Conservation (phyloP, 1,284 basidiomycete species). For the Irpex sp. region DNA sequence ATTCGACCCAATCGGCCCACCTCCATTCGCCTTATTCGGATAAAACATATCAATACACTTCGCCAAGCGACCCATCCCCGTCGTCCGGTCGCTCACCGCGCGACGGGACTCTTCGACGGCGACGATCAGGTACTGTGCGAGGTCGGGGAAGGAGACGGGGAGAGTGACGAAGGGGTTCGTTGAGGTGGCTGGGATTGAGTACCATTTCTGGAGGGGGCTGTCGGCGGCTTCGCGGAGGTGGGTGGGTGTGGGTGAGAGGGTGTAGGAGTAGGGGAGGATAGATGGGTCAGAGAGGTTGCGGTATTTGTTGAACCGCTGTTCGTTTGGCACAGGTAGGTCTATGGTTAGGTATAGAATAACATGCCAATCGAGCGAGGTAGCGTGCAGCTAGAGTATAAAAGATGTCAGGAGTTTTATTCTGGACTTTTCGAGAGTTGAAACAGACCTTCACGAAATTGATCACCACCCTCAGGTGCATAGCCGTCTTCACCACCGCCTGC, state of each 20-base stretch:
- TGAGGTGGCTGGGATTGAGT: constrained; percentile 60
- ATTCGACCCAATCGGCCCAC: constrained; percentile 14
- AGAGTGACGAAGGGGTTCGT: constrained; percentile 61
- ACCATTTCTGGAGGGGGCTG: constrained; percentile 59
- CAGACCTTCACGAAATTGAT: constrained; percentile 73
- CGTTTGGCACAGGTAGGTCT: constrained; percentile 56
- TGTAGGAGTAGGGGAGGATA: constrained; percentile 68
- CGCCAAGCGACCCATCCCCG: constrained; percentile 62
- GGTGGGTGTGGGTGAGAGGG: constrained; percentile 51
- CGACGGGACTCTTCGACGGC: constrained; percentile 65
- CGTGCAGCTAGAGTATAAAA: constrained; percentile 46
- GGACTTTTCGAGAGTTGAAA: constrained; percentile 1
- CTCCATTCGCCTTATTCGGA: constrained; percentile 38
- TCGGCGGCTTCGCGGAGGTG: constrained; percentile 62
- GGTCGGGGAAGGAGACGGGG: constrained; percentile 69
- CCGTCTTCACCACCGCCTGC: constrained; percentile 50
- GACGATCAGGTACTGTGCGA: constrained; percentile 70
- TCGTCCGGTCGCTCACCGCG: constrained; percentile 40
- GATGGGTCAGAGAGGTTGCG: constrained; percentile 52
- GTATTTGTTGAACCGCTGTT: constrained; percentile 41
- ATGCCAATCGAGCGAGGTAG: constrained; percentile 58
- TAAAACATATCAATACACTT: constrained; percentile 62
- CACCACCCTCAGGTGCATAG: constrained; percentile 63
- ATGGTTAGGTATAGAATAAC: constrained; percentile 73
- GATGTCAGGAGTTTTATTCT: neutral